Conservation (phyloP, 495 filamentous ascomycete species). For the Aspergillus egyptiacus region DNA sequence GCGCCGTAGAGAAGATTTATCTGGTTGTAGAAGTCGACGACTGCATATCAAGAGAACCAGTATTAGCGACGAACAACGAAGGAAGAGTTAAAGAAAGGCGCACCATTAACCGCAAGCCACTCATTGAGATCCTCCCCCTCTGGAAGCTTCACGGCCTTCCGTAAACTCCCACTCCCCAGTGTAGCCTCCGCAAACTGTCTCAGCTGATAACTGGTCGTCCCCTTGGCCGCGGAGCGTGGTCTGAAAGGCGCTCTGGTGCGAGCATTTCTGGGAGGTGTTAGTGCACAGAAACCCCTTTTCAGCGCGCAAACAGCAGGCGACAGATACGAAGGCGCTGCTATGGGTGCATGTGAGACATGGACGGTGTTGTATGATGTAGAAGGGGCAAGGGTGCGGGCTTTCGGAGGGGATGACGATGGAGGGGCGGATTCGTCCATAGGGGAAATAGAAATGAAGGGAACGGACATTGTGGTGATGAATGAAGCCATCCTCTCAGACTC, state of each 20-base stretch:
- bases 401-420: constrained; percentile 13
- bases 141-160: constrained; percentile 92
- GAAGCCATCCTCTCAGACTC: constrained; percentile 47
- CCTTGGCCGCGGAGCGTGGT: constrained; percentile 78
- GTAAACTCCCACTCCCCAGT: constrained; percentile 85
- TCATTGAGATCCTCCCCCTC: constrained; percentile 97
- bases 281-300: constrained; percentile 34
- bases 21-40: constrained; percentile 99
- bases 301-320: constrained; percentile 39
- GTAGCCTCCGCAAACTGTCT: constrained; percentile 97
- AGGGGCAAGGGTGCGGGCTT: constrained; percentile 19
- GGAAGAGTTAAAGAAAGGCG: constrained; percentile 13
- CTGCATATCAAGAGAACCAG: constrained; percentile 37
- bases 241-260: constrained; percentile 87
- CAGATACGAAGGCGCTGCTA: constrained; percentile 36
- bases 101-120: constrained; percentile 95
- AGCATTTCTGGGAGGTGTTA: constrained; percentile 68
- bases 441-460: constrained; percentile 37
- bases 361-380: constrained; percentile 27
- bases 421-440: constrained; percentile 27
- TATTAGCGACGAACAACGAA: neutral
- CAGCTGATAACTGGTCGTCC: constrained; percentile 90
- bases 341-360: constrained; percentile 28
- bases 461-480: constrained; percentile 68
- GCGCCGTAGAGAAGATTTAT: constrained; percentile 98